Conservation (phyloP, 805 yeast genomes). For the Citeromyces matritensis region DNA sequence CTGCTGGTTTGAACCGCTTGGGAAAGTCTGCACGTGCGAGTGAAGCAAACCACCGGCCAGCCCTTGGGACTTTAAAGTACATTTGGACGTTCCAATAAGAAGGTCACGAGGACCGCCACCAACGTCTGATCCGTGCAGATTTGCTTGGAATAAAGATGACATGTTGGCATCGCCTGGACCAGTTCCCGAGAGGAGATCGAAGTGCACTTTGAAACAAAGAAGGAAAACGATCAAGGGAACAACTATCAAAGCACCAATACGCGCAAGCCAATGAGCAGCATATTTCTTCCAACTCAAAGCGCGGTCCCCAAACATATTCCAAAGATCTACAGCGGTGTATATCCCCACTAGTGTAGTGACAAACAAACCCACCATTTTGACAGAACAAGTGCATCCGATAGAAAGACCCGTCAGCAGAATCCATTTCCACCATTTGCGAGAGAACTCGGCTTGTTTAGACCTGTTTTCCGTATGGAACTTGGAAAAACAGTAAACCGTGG, state of each 20-base stretch:
- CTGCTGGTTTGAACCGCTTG: conserved; percentile 88
- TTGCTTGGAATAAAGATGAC: conserved; percentile 81
- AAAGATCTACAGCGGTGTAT: conserved; percentile 76
- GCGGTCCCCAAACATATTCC: conserved; percentile 69
- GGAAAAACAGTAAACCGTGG: conserved; percentile 63
- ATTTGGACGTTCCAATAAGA: conserved; percentile 38
- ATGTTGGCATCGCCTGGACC: conserved; percentile 90
- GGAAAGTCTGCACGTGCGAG: conserved; percentile 76
- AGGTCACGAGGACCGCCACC: conserved; percentile 53
- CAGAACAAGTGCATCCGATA: conserved; percentile 84
- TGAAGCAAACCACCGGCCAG: conserved; percentile 66
- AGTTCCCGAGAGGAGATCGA: conserved; percentile 53
- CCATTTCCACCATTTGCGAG: conserved; percentile 92
- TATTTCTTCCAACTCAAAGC: conserved; percentile 34
- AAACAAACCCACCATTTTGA: conserved; percentile 94
- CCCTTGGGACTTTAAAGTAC: conserved; percentile 59
- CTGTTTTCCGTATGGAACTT: conserved; percentile 51
- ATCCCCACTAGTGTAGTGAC: conserved; percentile 81
- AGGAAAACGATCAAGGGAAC: conserved; percentile 52
- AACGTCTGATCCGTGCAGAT: conserved; percentile 54
- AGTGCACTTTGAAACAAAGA: conserved; percentile 59
- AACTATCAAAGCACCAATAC: conserved; percentile 46
- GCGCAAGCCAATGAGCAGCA: conserved; percentile 47
- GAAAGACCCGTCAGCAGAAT: conserved; percentile 66
- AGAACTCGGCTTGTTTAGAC: conserved; percentile 30